Percentiles rank a stretch among this genome's conserved stretches.
These are phyloP conservation scores for Porphyrellus cyaneotinctus DNA, from an alignment of 768 basidiomycete species.

Conservation along the genomic window DNA sequence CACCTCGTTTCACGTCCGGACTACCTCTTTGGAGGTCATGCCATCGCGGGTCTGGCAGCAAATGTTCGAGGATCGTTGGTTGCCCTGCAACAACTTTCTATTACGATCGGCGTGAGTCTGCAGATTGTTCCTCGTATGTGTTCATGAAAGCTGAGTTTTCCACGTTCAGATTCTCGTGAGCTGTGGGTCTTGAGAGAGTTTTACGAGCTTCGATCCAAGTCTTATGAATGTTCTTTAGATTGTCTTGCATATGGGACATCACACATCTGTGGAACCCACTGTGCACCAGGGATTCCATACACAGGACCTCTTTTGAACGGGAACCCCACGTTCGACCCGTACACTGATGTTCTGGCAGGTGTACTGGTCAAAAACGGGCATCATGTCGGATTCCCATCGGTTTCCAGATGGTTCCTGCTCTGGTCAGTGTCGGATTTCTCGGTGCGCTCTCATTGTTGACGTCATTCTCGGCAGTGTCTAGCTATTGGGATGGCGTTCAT, in stretches of 20 bases:
- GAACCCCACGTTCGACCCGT: slow-evolving; percentile 28
- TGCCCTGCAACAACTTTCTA: slow-evolving; percentile 34
- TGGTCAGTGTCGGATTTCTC: slow-evolving; percentile 26
- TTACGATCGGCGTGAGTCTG: slow-evolving; percentile 32
- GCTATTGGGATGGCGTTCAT: slow-evolving; percentile 32
- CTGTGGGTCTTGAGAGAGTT: slow-evolving; percentile 22
- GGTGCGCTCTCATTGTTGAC: not conserved
- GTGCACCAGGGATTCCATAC: slow-evolving; percentile 28
- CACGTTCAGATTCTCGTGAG: slow-evolving; percentile 28
- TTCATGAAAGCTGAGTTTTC: not conserved
- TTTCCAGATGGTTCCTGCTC: slow-evolving; percentile 37
- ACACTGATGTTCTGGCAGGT: slow-evolving; percentile 30
- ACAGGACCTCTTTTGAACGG: slow-evolving; percentile 30
- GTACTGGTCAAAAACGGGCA: slow-evolving; percentile 29
- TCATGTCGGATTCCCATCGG: slow-evolving; percentile 37
- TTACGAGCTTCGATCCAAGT: not conserved
- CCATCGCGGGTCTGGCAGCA: slow-evolving; percentile 19
- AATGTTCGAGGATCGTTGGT: slow-evolving; percentile 37
- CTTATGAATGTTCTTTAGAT: slow-evolving; percentile 14
- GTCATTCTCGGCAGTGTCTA: slow-evolving; percentile 19
- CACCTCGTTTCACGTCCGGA: slow-evolving; percentile 5
- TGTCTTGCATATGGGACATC: slow-evolving; percentile 34
- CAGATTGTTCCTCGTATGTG: not conserved
- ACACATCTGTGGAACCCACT: slow-evolving; percentile 32
- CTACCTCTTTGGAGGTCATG: slow-evolving; percentile 29